These are phyloP conservation scores for Aspergillus nidulans DNA, from an alignment of 495 filamentous ascomycete genomes.

Conservation along the genomic window DNA sequence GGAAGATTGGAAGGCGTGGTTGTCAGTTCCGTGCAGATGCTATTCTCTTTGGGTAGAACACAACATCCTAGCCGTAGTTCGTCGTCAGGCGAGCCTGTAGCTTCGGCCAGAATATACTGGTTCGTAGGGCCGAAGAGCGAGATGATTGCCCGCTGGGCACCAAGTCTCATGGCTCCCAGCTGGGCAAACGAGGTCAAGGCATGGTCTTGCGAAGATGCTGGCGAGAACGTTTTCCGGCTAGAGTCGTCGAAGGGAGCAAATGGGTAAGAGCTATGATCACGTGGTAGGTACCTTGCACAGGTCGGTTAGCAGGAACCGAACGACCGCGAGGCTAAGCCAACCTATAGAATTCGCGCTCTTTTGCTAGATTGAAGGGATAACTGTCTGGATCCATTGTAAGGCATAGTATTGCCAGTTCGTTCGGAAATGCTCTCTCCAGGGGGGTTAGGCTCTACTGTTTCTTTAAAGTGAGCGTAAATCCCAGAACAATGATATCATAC, in stretches of 20 bases:
- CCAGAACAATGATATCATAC: background rate
- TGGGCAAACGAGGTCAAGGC: slow-evolving; percentile 59
- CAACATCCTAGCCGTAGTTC: slow-evolving; percentile 37
- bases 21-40: slow-evolving; percentile 41
- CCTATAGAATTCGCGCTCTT: slow-evolving; percentile 6
- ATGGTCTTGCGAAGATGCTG: slow-evolving; percentile 43
- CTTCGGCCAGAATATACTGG: slow-evolving; percentile 56
- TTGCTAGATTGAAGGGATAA: background rate
- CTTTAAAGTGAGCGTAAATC: background rate
- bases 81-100: slow-evolving; percentile 48
- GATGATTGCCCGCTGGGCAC: slow-evolving; percentile 45
- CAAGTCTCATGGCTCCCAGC: slow-evolving; percentile 47
- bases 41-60: slow-evolving; percentile 35
- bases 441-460: background rate
- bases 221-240: slow-evolving; percentile 8
- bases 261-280: slow-evolving; percentile 12
- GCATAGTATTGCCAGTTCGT: background rate
- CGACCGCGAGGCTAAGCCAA: background rate
- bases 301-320: background rate
- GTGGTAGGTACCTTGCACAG: slow-evolving; percentile 17
- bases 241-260: slow-evolving; percentile 20
- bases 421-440: background rate
- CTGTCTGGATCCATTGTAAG: background rate
- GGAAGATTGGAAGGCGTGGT: background rate
- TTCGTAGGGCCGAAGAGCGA: slow-evolving; percentile 49